Base-by-base conservation (phyloP, 140 eudicot genomes). In the Flaveria floridana region DNA sequence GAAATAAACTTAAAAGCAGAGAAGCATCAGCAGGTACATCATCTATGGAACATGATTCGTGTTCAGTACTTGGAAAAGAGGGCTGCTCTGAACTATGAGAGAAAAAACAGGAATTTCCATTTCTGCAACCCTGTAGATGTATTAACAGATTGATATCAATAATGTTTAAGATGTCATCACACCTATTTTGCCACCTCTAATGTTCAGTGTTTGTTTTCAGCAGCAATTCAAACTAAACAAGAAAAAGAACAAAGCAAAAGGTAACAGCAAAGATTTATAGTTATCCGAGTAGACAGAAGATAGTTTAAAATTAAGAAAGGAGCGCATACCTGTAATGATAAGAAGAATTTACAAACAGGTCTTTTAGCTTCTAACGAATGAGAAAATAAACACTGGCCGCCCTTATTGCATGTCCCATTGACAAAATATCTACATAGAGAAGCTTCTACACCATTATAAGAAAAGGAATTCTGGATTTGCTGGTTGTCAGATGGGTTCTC, bases 51-150 rank as follows among this genome's bases (percentile, higher is more conserved):
- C 89, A 88, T 78, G 67, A 69, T 80, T 68, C 82, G 42, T 77
- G 61, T 6, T 47, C 74, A 28, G 59, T 81, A 44, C 8, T 68
- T 71, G 88, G 80, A 56, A 56, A 19, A 56, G 87, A 71, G 41
- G 3, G 62, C 18, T 77, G 57, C 65, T 73, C 84, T 18, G 81
- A 75, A 80, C 80, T 93, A 73, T 93, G 98, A 68, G 96, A 88
- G 79, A 83, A 93, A 78, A 48, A 74, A 69, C 98, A 93, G 0
- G 87, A 79, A 19, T 75, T 87, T 61, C 94, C 98, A 68, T 86
- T 84, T 68, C 89, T 87, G 75, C 98, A 93, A 78, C 98, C 98
- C 98, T 93, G 94, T 73, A 71, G 10, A 74, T 18, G 13, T 34
- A 52, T 52, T 18, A 11, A 57, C 25, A 56, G 75, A 15, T 65